Base-by-base conservation (phyloP, 1,284 basidiomycete genomes). In the Amanita bisporigera region DNA sequence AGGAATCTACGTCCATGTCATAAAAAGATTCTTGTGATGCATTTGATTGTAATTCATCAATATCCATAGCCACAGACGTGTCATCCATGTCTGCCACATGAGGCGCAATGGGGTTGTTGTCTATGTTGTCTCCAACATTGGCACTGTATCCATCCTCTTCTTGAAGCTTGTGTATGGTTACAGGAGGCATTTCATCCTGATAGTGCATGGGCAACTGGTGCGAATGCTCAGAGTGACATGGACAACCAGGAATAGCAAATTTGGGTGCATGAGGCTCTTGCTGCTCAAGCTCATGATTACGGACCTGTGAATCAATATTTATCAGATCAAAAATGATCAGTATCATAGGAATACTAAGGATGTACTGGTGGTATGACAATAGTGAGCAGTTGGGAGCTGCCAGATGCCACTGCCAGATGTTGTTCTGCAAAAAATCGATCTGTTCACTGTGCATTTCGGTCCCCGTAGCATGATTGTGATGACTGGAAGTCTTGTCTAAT, bases 151-250 rank as follows among this genome's bases (percentile, higher is more conserved):
- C 36, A 12, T n/a, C 36, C 57, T 59, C 57, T 59, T 41, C 33
- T 40, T 3, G 33, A 58, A 58, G 55, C 1, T 21, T 15, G 3
- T 19, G 55, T n/a, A 40, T 12, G 4, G 36, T 11, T 41, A 4
- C 55, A 24, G 36, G 55, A 38, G 60, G 60, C 31, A 61, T 12
- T 31, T 61, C 47, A 47, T 61, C 60, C 29, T 24, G 40, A 24
- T 47, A 61, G 26, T 41, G 17, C 17, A 41, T 41, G 21, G 60
- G 60, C 41, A 47, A 38, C 60, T 50, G 60, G 33, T 33, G 21
- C n/a, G 60, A 45, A 36, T 38, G 41, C 26, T 47, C 26, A 31
- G 60, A 50, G 41, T 41, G 41, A 10, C 24, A 29, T 15, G 60
- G 55, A n/a, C 55, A n/a, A 24, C 55, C 55, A 58, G 55, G 41